Evolutionary conservation across 441 rosid species (phyloP).

Genomic region (Erysimum cheiri): DNA sequence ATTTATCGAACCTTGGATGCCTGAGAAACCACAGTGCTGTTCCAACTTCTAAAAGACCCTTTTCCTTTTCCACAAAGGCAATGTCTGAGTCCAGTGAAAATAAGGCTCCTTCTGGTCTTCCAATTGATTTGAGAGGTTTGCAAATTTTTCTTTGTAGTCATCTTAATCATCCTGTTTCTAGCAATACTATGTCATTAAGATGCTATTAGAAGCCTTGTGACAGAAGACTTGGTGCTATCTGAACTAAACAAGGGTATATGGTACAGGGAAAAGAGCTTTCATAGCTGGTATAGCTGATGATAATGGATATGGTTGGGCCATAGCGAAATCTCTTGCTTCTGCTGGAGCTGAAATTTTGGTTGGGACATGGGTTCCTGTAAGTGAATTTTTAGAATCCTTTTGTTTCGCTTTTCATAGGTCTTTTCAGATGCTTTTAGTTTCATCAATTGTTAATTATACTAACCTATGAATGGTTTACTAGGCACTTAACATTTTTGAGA

Average conservation of each 20-base stretch:
- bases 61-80: constrained; percentile 58
- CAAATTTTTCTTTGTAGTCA: not conserved
- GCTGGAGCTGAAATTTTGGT: constrained; percentile 97
- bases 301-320: constrained; percentile 99
- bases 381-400: constrained; percentile 25
- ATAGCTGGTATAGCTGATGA: constrained; percentile 99
- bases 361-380: constrained; percentile 99
- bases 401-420: not conserved
- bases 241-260: constrained; percentile 14
- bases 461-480: constrained; percentile 37
- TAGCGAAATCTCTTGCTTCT: constrained; percentile 97
- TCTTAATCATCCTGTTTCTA: constrained; percentile 1
- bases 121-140: constrained; percentile 82
- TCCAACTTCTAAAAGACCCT: constrained; percentile 47
- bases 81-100: constrained; percentile 62
- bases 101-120: constrained; percentile 63
- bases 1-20: constrained; percentile 52
- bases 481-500: constrained; percentile 87
- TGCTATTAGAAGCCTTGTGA: constrained; percentile 8
- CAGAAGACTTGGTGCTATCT: not conserved
- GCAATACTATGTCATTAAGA: not conserved
- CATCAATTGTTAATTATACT: constrained; percentile 14
- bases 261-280: constrained; percentile 86
- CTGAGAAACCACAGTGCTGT: constrained; percentile 43
- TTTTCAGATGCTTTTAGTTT: constrained; percentile 15